These are phyloP conservation scores for Penicillium taxi DNA, from an alignment of 495 filamentous ascomycete species.

Conservation along the genomic window DNA sequence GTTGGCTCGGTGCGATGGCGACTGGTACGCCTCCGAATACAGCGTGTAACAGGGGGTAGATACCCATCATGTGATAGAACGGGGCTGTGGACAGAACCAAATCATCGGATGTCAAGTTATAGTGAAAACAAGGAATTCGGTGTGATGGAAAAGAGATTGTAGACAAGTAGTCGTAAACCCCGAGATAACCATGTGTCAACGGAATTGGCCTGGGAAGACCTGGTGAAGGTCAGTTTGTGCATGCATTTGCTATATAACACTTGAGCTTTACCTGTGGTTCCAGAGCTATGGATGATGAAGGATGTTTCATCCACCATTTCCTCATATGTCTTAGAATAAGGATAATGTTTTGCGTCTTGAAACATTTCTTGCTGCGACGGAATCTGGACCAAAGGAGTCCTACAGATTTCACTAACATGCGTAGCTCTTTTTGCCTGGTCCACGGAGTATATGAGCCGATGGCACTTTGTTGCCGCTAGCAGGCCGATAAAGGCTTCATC, in stretches of 20 bases:
- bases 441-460: no score
- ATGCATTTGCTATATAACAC: background rate
- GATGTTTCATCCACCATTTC: no score
- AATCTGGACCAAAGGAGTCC: no score
- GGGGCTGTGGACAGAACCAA: constrained; percentile 34
- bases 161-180: constrained; percentile 29
- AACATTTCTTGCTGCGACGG: no score
- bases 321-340: no score
- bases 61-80: constrained; percentile 12
- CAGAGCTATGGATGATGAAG: constrained; percentile 54
- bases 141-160: constrained; percentile 20
- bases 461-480: no score
- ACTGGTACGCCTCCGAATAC: background rate
- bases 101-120: constrained; percentile 40
- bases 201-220: constrained; percentile 42
- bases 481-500: no score
- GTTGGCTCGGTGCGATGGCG: constrained; percentile 3
- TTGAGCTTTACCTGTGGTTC: constrained; percentile 41
- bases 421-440: no score
- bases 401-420: no score
- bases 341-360: no score
- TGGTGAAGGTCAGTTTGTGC: background rate
- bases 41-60: background rate
- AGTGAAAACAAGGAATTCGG: background rate
- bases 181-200: constrained; percentile 36